Evolutionary conservation across 2,329 filamentous ascomycete species (phyloP), one percentile per base, ranked within the genome.

Genomic region (Fusarium succisae): DNA sequence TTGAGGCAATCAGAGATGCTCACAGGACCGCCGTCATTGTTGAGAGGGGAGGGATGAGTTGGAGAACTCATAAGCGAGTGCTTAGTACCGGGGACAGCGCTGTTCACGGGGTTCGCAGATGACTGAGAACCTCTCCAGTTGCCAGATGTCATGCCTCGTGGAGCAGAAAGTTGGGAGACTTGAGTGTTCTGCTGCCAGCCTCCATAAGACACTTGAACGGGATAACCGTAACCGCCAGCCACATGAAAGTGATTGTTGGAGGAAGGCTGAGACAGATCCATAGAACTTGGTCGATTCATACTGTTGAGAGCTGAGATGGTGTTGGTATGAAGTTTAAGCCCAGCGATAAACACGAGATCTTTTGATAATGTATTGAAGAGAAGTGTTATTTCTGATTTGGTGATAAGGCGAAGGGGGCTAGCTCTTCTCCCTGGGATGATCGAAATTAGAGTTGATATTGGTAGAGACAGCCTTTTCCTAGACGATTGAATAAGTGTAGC

Each of bases 51-150:
- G 14, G 45, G 37, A 13, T 32, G 35, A 28, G 48, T 18, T 17
- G 61, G 20, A 30, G 66, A 66, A 28, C 24, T 35, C 24, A 45
- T 45, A 37, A 76, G 51, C 20, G 75, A 61, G 45, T 76, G 76
- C 59, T 74, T 73, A 18, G 44, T 44, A 30, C 48, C 44, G 3
- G 70, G 14, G 20, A 61, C 26, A 11, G 57, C 38, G 57, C 60
- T 58, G 15, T 38, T 67, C 35, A 61, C 59, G 13, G 44, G 41
- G 38, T 69, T 73, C 15, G 43, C 45, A 12, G 67, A 26, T 14
- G 66, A 38, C 20, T 60, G 74, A 44, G 69, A 61, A 15, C 50
- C 59, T 44, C 77, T 70, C 77, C 77, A 78, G 61, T 75, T 78
- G 28, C 60, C 68, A 8, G 75, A 76, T 18, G 26, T 38, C 45